phyloP scores from a whole-genome alignment of 805 yeast species.

The Saturnispora serradocipensis region DNA sequence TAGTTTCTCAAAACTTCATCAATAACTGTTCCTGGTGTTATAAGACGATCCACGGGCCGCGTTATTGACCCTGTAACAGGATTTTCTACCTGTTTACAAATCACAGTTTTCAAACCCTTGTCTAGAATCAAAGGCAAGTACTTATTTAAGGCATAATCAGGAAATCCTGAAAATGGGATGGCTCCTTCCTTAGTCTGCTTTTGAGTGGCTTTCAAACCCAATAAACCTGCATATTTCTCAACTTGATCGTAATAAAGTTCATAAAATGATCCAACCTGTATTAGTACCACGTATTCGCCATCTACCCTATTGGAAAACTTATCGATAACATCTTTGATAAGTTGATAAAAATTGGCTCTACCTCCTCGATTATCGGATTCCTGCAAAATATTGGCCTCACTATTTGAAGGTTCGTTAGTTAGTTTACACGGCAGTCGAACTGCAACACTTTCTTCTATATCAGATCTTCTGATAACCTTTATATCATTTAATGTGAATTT shows the following conservation, averaged over 20 bases:
- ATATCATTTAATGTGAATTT: constrained; percentile 2
- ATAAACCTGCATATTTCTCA: constrained; percentile 51
- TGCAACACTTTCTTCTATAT: too few relatives aligned
- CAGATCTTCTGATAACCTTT: background rate
- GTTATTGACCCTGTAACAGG: constrained; percentile 32
- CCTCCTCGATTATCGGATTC: constrained; percentile 7
- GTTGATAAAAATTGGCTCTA: constrained; percentile 25
- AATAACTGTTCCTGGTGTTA: constrained; percentile 88
- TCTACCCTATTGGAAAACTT: constrained; percentile 17
- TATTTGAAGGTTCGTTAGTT: background rate
- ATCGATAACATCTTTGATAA: constrained; percentile 22
- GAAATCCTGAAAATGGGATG: constrained; percentile 90
- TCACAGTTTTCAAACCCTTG: constrained; percentile 62
- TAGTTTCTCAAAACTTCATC: constrained; percentile 78
- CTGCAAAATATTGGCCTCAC: background rate
- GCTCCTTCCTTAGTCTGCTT: constrained; percentile 36
- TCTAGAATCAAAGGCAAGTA: constrained; percentile 69
- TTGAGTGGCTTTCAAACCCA: constrained; percentile 65
- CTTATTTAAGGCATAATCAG: constrained; percentile 57
- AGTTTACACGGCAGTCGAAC: background rate
- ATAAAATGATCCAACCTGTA: constrained; percentile 82
- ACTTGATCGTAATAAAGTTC: constrained; percentile 91
- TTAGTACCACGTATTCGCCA: constrained; percentile 43
- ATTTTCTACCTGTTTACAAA: constrained; percentile 57
- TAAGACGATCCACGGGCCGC: constrained; percentile 67